phyloP scores from a whole-genome alignment of 768 basidiomycete genomes.

The Flagelloscypha sp. region DNA sequence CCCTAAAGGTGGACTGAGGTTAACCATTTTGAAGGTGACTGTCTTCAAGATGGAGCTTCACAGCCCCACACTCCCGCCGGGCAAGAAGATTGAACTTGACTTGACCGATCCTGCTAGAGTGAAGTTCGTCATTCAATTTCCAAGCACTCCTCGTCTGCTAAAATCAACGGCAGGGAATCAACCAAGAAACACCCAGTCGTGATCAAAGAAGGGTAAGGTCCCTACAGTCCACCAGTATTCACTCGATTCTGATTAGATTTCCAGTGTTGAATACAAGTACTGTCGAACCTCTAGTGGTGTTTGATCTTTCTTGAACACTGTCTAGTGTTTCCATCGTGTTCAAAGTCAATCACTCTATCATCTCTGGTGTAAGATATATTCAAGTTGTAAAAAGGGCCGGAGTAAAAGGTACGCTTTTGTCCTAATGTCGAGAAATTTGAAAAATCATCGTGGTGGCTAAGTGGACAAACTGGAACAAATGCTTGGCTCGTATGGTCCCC shows the following conservation, averaged over 20 bases:
- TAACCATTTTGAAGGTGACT: constrained; percentile 44
- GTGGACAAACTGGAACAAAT: constrained; percentile 92
- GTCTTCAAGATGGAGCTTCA: constrained; percentile 70
- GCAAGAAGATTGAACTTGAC: constrained; percentile 60
- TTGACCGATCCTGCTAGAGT: constrained; percentile 40
- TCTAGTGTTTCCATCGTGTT: constrained; percentile 70
- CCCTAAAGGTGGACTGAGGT: constrained; percentile 5
- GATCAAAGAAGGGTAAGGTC: constrained; percentile 86
- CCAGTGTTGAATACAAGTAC: constrained; percentile 84
- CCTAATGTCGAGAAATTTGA: constrained; percentile 3
- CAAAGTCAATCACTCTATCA: constrained; percentile 86
- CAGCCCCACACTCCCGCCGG: constrained; percentile 58
- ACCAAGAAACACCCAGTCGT: constrained; percentile 71
- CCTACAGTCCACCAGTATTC: too few species aligned
- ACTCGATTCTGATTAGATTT: too few species aligned
- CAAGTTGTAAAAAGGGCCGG: constrained; percentile 82
- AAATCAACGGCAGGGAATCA: constrained; percentile 23
- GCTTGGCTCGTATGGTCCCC: constrained; percentile 90
- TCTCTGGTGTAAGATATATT: constrained; percentile 78
- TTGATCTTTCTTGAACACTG: constrained; percentile 6
- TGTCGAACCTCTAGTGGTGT: not conserved
- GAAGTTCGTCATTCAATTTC: too few species aligned
- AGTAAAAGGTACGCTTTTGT: constrained; percentile 48
- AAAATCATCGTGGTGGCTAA: constrained; percentile 20
- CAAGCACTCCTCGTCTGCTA: too few species aligned